Percentiles rank a stretch among this genome's conserved stretches.
Conservation (phyloP, 345 rosid species). For the Sisymbrium altissimum region DNA sequence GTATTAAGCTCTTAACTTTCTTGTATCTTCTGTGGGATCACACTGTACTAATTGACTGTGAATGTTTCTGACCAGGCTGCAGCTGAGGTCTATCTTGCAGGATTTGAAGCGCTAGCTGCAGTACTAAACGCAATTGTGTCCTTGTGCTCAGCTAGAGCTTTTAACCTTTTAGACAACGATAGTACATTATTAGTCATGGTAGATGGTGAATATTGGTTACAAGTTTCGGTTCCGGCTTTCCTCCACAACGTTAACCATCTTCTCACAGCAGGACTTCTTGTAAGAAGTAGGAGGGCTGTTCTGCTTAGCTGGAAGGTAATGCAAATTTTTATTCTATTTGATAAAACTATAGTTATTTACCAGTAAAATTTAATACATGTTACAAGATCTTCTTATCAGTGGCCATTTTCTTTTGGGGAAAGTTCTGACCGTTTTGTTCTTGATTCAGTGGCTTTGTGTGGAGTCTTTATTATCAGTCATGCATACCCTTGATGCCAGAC, state of each 20-base stretch:
- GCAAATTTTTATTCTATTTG: neutral
- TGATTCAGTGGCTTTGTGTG: conserved; percentile 77
- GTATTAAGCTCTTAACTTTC: neutral
- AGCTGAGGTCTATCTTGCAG: conserved; percentile 74
- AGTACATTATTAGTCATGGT: conserved; percentile 28
- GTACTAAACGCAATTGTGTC: conserved; percentile 50
- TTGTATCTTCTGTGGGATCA: neutral
- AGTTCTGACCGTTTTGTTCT: conserved; percentile 9
- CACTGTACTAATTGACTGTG: conserved; percentile 20
- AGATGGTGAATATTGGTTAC: conserved; percentile 53
- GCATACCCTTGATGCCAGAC: conserved; percentile 47
- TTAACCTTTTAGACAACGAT: conserved; percentile 47
- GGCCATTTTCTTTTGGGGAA: neutral
- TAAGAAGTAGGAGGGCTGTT: conserved; percentile 70
- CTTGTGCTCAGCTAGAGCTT: conserved; percentile 49
- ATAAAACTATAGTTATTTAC: neutral
- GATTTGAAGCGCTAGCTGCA: conserved; percentile 70
- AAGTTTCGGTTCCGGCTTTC: conserved; percentile 60
- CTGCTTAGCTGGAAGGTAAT: conserved; percentile 87
- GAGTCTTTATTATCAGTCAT: conserved; percentile 70
- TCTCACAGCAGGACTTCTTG: conserved; percentile 63
- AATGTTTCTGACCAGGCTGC: conserved; percentile 46
- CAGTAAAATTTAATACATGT: conserved; percentile 1
- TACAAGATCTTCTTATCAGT: conserved; percentile 1
- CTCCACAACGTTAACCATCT: conserved; percentile 70